phyloP scores from a whole-genome alignment of 2,329 filamentous ascomycete species.

The Aspergillus novofumigatus region DNA sequence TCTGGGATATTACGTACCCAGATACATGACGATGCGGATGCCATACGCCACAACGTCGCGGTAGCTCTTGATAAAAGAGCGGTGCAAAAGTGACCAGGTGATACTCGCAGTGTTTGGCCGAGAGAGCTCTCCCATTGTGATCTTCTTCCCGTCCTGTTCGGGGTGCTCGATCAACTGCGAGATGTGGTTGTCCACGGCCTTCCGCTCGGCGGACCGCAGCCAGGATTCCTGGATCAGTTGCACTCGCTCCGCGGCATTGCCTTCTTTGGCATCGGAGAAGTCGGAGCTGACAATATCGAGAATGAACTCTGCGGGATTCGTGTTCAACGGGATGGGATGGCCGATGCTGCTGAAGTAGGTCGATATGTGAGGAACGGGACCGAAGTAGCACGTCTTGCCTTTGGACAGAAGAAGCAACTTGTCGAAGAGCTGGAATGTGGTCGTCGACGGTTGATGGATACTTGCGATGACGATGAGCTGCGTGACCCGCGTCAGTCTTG shows the following conservation, averaged over 20 bases:
- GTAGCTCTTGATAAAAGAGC: conserved; percentile 78
- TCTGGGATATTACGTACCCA: conserved; percentile 40
- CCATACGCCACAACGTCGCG: conserved; percentile 81
- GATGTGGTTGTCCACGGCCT: conserved; percentile 27
- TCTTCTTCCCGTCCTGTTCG: conserved; percentile 24
- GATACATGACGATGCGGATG: conserved; percentile 78
- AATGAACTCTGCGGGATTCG: conserved; percentile 75
- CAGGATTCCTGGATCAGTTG: conserved; percentile 54
- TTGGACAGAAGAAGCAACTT: conserved; percentile 69
- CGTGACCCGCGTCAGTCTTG: conserved; percentile 8
- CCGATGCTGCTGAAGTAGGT: conserved; percentile 62
- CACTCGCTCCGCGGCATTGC: conserved; percentile 47
- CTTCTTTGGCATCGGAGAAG: conserved; percentile 53
- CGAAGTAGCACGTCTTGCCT: conserved; percentile 70
- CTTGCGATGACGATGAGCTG: conserved; percentile 74
- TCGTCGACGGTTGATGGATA: conserved; percentile 80
- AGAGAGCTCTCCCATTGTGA: conserved; percentile 16
- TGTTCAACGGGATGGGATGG: conserved; percentile 61
- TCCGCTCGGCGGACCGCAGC: conserved; percentile 45
- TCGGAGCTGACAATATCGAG: conserved; percentile 76
- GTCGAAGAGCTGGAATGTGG: conserved; percentile 76
- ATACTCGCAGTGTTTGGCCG: conserved; percentile 49
- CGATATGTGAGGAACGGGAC: conserved; percentile 55
- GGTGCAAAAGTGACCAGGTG: conserved; percentile 65
- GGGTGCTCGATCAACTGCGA: conserved; percentile 8